Base-by-base conservation (phyloP, 164 flowering plant species). In the Dillenia turbinata region DNA sequence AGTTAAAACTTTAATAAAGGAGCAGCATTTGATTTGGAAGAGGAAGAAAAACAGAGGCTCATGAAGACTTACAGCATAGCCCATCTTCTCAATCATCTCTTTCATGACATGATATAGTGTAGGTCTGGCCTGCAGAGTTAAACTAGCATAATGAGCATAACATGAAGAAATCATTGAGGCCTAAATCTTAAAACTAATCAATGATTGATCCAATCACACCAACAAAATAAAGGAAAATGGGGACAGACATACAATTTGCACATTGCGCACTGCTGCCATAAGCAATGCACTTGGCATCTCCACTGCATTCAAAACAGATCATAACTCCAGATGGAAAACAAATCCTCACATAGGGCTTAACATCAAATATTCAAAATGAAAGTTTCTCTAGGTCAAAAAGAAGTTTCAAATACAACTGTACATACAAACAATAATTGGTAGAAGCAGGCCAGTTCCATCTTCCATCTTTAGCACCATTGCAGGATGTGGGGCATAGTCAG, bases 401-500 rank as follows among this genome's bases (percentile, higher is more conserved):
- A 56, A 13, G 50, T 19, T 22, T 11, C 57, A 57, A 53, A 8
- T 43, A 46, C 57, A 44, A 12, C 49, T 26, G 49, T 16, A 91
- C 98, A 22, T 90, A 95, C 99, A 83, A 74, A 95, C 99, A 74
- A 95, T 92, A 40, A 95, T 92, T 9, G 99, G 98, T 60, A 95
- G 92, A 65, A 95, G 90, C 69, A 95, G 87, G 61, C 85, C 98
- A 13, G 96, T 92, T 63, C 98, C 99, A 69, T 95, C 99, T 79
- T 95, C 99, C 94, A 95, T 95, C 84, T 90, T 92, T 58, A 95
- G 76, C 12, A 95, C 98, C 67, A 95, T 92, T 8, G 97, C 99
- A 46, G 99, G 98, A 72, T 90, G 97, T 14, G 98, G 97, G 47
- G 97, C 89, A 75, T 88, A 90, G 79, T 92, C 92, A 8, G 90